Conservation (phyloP, 805 yeast species). For the Kazachstania viticola region DNA sequence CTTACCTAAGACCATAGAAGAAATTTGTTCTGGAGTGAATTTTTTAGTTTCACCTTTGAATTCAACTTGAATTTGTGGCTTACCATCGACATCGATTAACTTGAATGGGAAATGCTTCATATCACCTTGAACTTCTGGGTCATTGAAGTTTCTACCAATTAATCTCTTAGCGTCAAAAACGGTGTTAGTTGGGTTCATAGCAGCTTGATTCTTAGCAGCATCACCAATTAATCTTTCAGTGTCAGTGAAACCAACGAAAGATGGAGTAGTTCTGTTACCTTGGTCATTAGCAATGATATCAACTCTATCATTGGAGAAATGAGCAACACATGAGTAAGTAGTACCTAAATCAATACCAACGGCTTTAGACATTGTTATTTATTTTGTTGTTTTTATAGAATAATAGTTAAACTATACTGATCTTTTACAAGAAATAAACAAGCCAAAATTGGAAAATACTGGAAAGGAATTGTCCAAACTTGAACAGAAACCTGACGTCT, state of each 20-base stretch:
- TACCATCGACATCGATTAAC: constrained; percentile 64
- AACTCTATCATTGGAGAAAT: constrained; percentile 71
- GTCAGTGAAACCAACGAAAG: constrained; percentile 93
- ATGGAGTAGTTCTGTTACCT: constrained; percentile 97
- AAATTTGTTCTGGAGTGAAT: constrained; percentile 90
- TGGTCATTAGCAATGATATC: constrained; percentile 95
- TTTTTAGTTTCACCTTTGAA: constrained; percentile 77
- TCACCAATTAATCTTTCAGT: constrained; percentile 40
- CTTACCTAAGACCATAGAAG: constrained; percentile 83
- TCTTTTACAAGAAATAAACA: too few species aligned
- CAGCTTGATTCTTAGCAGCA: constrained; percentile 95
- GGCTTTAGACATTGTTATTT: constrained; percentile 29
- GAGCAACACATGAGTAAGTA: constrained; percentile 96
- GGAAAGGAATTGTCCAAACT: too few species aligned
- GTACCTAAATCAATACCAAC: constrained; percentile 90
- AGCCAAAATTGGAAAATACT: too few species aligned
- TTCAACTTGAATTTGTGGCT: constrained; percentile 81
- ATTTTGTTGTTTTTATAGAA: background rate
- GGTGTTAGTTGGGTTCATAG: constrained; percentile 89
- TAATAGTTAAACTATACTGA: background rate
- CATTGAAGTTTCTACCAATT: constrained; percentile 58
- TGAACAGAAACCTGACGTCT: too few species aligned
- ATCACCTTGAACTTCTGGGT: constrained; percentile 45
- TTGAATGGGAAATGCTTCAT: constrained; percentile 80
- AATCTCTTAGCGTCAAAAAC: constrained; percentile 94